A percentile compares a stretch with the other conserved stretches of the same genome.
Conservation (phyloP, 352 stramenopile species). For the Globisporangium parvum region DNA sequence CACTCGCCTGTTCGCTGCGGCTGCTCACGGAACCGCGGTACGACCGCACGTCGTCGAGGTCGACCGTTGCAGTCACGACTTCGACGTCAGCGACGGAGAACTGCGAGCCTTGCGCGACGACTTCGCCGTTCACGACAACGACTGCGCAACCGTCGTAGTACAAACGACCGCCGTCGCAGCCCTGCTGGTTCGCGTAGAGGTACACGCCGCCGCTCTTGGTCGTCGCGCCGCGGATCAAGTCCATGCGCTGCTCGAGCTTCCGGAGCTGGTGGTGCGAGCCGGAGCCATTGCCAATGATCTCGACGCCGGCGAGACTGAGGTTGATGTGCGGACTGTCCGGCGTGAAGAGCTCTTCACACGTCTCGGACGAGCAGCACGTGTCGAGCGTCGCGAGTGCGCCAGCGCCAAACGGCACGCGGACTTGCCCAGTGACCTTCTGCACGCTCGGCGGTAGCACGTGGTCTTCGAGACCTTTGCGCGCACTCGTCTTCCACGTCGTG, state of each 20-base stretch:
- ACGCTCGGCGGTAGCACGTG: constrained; percentile 83
- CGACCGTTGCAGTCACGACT: constrained; percentile 95
- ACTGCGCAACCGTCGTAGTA: constrained; percentile 98
- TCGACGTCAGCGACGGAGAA: constrained; percentile 97
- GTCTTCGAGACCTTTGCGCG: constrained; percentile 48
- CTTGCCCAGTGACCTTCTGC: constrained; percentile 64
- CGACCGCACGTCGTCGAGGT: constrained; percentile 97
- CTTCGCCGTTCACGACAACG: constrained; percentile 95
- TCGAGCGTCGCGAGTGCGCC: constrained; percentile 82
- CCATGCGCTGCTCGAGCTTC: constrained; percentile 90
- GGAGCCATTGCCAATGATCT: constrained; percentile 98
- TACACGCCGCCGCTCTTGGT: constrained; percentile 98
- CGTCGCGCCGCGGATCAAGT: constrained; percentile 88
- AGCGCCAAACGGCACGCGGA: constrained; percentile 81
- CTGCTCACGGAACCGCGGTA: constrained; percentile 92
- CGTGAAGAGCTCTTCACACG: constrained; percentile 98
- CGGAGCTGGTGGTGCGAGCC: constrained; percentile 97
- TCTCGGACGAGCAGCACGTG: constrained; percentile 90
- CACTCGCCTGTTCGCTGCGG: constrained; percentile 92
- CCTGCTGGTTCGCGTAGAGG: constrained; percentile 97
- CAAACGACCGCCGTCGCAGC: constrained; percentile 94
- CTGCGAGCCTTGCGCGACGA: constrained; percentile 95
- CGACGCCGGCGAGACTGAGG: constrained; percentile 89
- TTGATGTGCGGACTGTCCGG: constrained; percentile 94
- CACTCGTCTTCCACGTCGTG: constrained; percentile 72